Conservation (phyloP, 2,329 filamentous ascomycete genomes). For the Claviceps cyperi region DNA sequence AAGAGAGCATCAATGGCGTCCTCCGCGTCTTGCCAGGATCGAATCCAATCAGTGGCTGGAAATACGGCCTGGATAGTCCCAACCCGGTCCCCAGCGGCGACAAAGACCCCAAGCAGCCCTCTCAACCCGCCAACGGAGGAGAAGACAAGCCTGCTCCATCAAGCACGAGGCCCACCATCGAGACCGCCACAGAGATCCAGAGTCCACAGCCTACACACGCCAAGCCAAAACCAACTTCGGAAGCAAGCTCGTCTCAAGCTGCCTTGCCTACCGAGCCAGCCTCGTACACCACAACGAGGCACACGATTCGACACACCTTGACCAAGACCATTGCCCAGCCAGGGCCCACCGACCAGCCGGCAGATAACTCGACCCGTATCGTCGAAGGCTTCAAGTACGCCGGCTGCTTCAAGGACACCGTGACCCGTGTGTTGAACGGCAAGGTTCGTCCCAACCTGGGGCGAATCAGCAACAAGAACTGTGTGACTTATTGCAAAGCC, state of each 20-base stretch:
- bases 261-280: constrained; percentile 8
- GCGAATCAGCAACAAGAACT: constrained; percentile 29
- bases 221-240: too few relatives aligned
- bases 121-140: neutral
- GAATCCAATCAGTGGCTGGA: constrained; percentile 39
- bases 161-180: neutral
- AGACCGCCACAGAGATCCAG: neutral
- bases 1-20: constrained; percentile 29
- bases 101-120: neutral
- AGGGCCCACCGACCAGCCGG: constrained; percentile 7
- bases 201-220: constrained; percentile 2
- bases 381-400: constrained; percentile 22
- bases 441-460: constrained; percentile 26
- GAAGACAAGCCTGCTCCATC: constrained; percentile 1
- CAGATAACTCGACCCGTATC: constrained; percentile 7
- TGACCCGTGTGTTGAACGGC: constrained; percentile 23
- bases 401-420: constrained; percentile 29
- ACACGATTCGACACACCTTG: constrained; percentile 31
- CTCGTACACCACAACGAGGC: constrained; percentile 15
- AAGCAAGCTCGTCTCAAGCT: too few relatives aligned
- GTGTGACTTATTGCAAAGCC: constrained; percentile 32
- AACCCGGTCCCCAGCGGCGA: constrained; percentile 4
- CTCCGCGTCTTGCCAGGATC: constrained; percentile 38
- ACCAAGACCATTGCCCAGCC: constrained; percentile 24
- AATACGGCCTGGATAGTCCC: constrained; percentile 19